Evolutionary conservation across 2,329 filamentous ascomycete genomes (phyloP).

Genomic region (Botrytis aclada): DNA sequence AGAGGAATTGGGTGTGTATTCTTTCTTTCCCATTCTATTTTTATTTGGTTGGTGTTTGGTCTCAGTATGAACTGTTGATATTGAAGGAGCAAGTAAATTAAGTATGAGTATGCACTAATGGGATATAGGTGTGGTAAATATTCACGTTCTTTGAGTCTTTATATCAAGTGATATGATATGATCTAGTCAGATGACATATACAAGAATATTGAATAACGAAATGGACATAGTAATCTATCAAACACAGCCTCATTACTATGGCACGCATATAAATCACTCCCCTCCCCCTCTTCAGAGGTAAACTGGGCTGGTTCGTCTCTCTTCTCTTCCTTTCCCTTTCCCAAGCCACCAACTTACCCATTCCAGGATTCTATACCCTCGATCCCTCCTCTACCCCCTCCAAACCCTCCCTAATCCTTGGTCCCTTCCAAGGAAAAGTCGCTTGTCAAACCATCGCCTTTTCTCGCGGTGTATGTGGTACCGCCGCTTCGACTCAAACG

Average conservation of each 20-base stretch:
- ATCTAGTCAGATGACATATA: not conserved
- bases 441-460: slow-evolving; percentile 77
- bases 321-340: not conserved
- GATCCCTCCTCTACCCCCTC: slow-evolving; percentile 43
- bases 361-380: slow-evolving; percentile 68
- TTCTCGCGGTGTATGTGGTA: slow-evolving; percentile 71
- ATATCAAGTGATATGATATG: slow-evolving; percentile 9
- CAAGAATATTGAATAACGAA: not conserved
- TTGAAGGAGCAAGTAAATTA: not conserved
- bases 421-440: slow-evolving; percentile 76
- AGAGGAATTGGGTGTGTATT: slow-evolving; percentile 70
- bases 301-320: slow-evolving; percentile 67
- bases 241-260: slow-evolving; percentile 74
- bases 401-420: slow-evolving; percentile 66
- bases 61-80: not conserved
- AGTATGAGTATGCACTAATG: not conserved
- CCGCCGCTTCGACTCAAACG: slow-evolving; percentile 55
- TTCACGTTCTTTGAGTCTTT: not conserved
- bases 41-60: no score
- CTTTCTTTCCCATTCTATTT: not conserved
- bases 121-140: slow-evolving; percentile 7
- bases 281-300: slow-evolving; percentile 60
- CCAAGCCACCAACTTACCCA: not conserved
- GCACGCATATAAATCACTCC: slow-evolving; percentile 74
- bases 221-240: slow-evolving; percentile 61